These are phyloP conservation scores for Lachancea fermentati DNA, from an alignment of 805 yeast genomes.

Conservation along the genomic window DNA sequence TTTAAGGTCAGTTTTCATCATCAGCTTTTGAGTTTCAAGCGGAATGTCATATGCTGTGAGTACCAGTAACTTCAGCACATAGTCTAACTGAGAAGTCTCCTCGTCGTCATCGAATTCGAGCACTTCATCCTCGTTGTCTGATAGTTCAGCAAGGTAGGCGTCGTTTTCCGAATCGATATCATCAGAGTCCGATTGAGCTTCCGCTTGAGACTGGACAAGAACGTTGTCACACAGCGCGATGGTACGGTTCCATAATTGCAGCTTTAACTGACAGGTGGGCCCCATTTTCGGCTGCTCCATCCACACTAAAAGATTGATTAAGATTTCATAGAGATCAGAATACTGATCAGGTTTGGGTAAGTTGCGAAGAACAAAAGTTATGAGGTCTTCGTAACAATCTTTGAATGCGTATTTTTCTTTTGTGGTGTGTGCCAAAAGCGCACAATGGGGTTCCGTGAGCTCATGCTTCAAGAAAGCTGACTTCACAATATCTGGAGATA, in stretches of 20 bases:
- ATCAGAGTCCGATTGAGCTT: constrained; percentile 1
- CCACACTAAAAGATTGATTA: constrained; percentile 6
- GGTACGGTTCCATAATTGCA: neutral
- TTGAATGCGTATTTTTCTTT: constrained; percentile 2
- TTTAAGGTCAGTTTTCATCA: neutral
- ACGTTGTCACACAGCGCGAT: constrained; percentile 2
- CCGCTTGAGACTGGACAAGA: neutral
- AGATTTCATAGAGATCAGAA: neutral
- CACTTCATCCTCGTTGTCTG: constrained; percentile 13
- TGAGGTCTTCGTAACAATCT: constrained; percentile 1
- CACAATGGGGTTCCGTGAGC: constrained; percentile 2
- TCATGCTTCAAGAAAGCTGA: neutral
- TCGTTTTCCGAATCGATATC: constrained; percentile 18
- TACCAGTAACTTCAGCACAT: neutral
- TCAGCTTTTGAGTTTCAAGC: neutral
- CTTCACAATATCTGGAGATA: neutral
- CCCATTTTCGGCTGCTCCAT: constrained; percentile 5
- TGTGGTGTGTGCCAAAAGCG: constrained; percentile 2
- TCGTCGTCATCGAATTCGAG: constrained; percentile 12
- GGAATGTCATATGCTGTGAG: neutral
- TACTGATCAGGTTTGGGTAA: neutral
- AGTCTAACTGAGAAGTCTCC: neutral
- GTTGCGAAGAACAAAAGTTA: neutral
- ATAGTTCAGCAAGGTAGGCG: constrained; percentile 19
- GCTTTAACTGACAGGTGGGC: neutral